Percentiles rank a stretch among this genome's conserved stretches.
These are phyloP conservation scores for Lotmaria passim DNA, from an alignment of 208 protist genomes.

Conservation along the genomic window DNA sequence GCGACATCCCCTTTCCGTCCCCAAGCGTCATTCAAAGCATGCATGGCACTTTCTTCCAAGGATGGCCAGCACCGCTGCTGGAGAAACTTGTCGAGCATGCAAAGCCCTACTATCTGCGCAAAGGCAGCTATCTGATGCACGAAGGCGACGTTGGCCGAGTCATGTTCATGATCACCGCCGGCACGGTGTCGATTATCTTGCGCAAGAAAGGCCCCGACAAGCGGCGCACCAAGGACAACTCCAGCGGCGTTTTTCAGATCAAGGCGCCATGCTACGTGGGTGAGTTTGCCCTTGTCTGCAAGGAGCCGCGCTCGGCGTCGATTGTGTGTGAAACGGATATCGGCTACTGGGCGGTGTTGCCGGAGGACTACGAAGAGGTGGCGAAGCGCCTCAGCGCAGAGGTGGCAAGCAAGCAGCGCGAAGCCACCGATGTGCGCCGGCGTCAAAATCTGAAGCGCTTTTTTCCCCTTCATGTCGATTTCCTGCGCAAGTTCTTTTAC, in stretches of 20 bases:
- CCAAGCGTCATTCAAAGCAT: conserved; percentile 85
- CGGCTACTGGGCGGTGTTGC: conserved; percentile 77
- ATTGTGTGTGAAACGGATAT: conserved; percentile 88
- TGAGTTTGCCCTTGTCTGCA: conserved; percentile 90
- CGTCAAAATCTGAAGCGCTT: conserved; percentile 84
- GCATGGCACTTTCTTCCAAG: conserved; percentile 84
- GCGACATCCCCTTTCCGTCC: conserved; percentile 76
- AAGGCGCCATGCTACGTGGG: conserved; percentile 88
- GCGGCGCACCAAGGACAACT: conserved; percentile 77
- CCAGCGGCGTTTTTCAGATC: conserved; percentile 67
- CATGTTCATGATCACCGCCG: conserved; percentile 90
- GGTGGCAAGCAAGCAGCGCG: conserved; percentile 79
- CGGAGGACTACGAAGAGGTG: conserved; percentile 86
- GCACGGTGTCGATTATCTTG: conserved; percentile 71
- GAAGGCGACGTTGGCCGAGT: conserved; percentile 87
- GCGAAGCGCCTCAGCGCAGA: conserved; percentile 69
- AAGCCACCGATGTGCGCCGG: conserved; percentile 85
- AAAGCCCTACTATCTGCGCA: conserved; percentile 61
- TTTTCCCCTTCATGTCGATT: conserved; percentile 76
- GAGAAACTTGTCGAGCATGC: conserved; percentile 71
- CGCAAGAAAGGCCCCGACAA: conserved; percentile 75
- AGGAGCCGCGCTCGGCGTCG: conserved; percentile 84
- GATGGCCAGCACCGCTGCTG: conserved; percentile 72
- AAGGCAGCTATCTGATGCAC: conserved; percentile 85
- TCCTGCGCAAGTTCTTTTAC: conserved; percentile 80